Evolutionary conservation across 2,329 filamentous ascomycete species (phyloP), one percentile per base, ranked within the genome.

Genomic region (Saccharata proteae): DNA sequence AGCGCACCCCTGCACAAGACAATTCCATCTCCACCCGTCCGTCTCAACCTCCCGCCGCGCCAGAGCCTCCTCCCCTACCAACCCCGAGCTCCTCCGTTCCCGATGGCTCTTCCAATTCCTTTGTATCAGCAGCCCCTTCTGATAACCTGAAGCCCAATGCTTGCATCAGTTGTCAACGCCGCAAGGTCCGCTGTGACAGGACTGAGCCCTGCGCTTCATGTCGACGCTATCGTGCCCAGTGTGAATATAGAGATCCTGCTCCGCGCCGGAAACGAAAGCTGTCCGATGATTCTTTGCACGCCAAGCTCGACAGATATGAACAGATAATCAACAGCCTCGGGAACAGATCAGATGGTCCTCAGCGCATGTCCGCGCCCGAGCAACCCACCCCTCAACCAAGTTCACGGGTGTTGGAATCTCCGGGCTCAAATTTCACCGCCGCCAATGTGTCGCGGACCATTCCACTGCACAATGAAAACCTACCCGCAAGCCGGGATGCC

Each of bases 101-200:
- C 14, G n/a, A n/a, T n/a, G n/a, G n/a, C n/a, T n/a, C n/a, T n/a
- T n/a, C n/a, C n/a, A n/a, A n/a, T n/a, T n/a, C n/a, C n/a, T n/a
- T n/a, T n/a, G n/a, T n/a, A n/a, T n/a, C 19, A 7, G 7, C 19
- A 7, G n/a, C n/a, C 19, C 19, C 19, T 7, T n/a, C 19, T n/a
- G 19, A 21, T 7, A 7, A 16, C 1, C 43, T 46, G 3, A 54
- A 55, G 27, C 40, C 43, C 24, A 53, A 46, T 29, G 51, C 51
- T 1, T 55, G 51, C 28, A 43, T 52, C 4, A 40, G 52, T 7
- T 54, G 50, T 31, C 45, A 49, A 6, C 47, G 49, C 23, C 39
- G 51, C 9, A 55, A 55, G 35, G 50, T 55, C 13, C 49, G 44
- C 32, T 55, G 50, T 30, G 49, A 55, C 23, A 47, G 45, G 22